These are phyloP conservation scores for Truncatella angustata DNA, from an alignment of 2,329 filamentous ascomycete genomes.

Conservation along the genomic window DNA sequence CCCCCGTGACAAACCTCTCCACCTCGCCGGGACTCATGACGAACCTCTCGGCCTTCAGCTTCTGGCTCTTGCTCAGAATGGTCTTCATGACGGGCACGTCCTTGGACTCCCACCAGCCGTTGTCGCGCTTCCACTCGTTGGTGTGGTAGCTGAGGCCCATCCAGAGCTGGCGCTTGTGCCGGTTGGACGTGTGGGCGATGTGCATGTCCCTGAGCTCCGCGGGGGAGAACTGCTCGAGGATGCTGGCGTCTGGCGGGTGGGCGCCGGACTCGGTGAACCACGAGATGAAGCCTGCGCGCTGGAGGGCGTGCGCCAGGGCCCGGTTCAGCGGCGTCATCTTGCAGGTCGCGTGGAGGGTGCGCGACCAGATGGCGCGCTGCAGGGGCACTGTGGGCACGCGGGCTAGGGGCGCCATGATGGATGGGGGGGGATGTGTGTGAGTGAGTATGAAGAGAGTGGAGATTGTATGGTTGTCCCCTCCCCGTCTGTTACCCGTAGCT, in stretches of 20 bases:
- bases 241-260: constrained; percentile 1
- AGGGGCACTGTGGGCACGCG: neutral
- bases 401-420: neutral
- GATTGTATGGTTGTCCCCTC: too few species aligned
- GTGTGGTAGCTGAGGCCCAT: constrained; percentile 2
- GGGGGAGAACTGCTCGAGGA: neutral
- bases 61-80: neutral
- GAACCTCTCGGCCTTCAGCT: neutral
- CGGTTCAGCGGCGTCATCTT: neutral
- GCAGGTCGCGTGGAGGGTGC: neutral
- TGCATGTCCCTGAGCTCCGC: constrained; percentile 4
- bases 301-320: constrained; percentile 1
- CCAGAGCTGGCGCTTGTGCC: constrained; percentile 2
- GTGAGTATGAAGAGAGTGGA: too few species aligned
- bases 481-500: too few species aligned
- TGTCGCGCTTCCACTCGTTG: neutral
- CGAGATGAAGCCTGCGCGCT: neutral
- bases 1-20: neutral
- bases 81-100: neutral
- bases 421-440: neutral
- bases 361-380: constrained; percentile 2
- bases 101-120: neutral
- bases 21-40: neutral
- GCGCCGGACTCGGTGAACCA: constrained; percentile 2
- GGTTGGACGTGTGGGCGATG: neutral